Evolutionary conservation across 192 early-diverging fungal species (phyloP).

Genomic region (Coemansia biformis): DNA sequence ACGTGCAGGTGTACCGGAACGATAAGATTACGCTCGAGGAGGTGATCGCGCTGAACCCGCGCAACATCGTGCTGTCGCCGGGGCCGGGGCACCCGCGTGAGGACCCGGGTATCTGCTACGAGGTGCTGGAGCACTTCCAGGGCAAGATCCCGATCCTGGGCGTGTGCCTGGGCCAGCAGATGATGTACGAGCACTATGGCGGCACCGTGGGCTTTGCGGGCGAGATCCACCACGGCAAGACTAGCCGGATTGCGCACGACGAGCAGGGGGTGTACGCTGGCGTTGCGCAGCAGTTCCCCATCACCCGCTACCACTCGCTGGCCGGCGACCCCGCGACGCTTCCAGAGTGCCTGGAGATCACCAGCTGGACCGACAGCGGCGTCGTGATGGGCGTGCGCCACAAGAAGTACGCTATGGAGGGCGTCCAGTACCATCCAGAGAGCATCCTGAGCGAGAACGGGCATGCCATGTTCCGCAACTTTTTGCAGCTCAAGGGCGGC

Average conservation of each 20-base stretch:
- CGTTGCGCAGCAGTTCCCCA: constrained; percentile 78
- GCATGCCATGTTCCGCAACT: constrained; percentile 82
- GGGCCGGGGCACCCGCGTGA: constrained; percentile 91
- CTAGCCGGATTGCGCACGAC: constrained; percentile 85
- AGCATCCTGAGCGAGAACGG: constrained; percentile 93
- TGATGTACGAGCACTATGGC: constrained; percentile 95
- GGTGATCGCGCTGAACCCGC: constrained; percentile 73
- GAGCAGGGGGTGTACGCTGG: constrained; percentile 79
- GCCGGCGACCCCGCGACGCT: constrained; percentile 78
- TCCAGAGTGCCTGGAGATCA: constrained; percentile 79
- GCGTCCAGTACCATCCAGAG: constrained; percentile 98
- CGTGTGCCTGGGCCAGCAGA: constrained; percentile 96
- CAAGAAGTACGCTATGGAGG: constrained; percentile 81
- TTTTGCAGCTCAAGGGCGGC: constrained; percentile 81
- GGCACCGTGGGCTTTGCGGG: constrained; percentile 89
- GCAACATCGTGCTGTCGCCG: constrained; percentile 94
- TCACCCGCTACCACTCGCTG: constrained; percentile 96
- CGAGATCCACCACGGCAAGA: constrained; percentile 97
- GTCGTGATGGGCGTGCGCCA: constrained; percentile 96
- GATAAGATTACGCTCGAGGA: constrained; percentile 88
- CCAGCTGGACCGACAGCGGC: constrained; percentile 74
- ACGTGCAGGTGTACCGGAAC: constrained; percentile 90
- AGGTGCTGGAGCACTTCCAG: constrained; percentile 77
- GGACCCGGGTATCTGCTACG: constrained; percentile 86
- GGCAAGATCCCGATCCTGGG: constrained; percentile 96